A percentile compares a stretch with the other conserved stretches of the same genome.
phyloP scores from a whole-genome alignment of 371 early-diverging fungal genomes.

The Mucor ambiguus region DNA sequence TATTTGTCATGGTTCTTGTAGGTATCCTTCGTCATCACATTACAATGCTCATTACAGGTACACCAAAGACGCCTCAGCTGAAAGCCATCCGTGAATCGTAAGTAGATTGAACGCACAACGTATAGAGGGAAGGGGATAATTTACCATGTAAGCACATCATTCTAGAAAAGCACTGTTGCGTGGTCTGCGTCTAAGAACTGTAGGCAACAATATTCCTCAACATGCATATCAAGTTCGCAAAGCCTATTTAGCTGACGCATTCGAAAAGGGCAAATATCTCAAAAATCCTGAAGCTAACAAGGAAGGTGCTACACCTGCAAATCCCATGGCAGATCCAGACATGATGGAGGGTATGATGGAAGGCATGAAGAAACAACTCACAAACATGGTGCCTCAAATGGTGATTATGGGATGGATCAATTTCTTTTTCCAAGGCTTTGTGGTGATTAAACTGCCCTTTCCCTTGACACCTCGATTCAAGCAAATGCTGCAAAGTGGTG shows the following conservation, averaged over 20 bases:
- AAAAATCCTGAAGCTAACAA: slow-evolving; percentile 72
- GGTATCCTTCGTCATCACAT: slow-evolving; percentile 90
- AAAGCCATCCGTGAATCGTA: slow-evolving; percentile 82
- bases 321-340: slow-evolving; percentile 91
- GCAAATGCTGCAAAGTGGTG: slow-evolving; percentile 95
- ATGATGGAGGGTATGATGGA: slow-evolving; percentile 97
- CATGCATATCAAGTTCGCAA: slow-evolving; percentile 76
- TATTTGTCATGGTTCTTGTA: slow-evolving; percentile 95
- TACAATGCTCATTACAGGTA: slow-evolving; percentile 80
- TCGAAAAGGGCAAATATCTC: slow-evolving; percentile 81
- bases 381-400: slow-evolving; percentile 96
- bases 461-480: slow-evolving; percentile 96
- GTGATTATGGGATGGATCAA: slow-evolving; percentile 98
- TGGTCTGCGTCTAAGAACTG: slow-evolving; percentile 67
- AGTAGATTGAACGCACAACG: background rate
- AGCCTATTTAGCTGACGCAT: slow-evolving; percentile 71
- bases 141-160: background rate
- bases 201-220: slow-evolving; percentile 71
- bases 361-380: slow-evolving; percentile 95
- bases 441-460: slow-evolving; percentile 94
- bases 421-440: slow-evolving; percentile 97
- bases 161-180: slow-evolving; percentile 76
- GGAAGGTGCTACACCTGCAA: slow-evolving; percentile 59
- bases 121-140: background rate
- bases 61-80: slow-evolving; percentile 75